Base-by-base conservation (phyloP, 1,284 basidiomycete genomes). In the Trametes hirsuta region DNA sequence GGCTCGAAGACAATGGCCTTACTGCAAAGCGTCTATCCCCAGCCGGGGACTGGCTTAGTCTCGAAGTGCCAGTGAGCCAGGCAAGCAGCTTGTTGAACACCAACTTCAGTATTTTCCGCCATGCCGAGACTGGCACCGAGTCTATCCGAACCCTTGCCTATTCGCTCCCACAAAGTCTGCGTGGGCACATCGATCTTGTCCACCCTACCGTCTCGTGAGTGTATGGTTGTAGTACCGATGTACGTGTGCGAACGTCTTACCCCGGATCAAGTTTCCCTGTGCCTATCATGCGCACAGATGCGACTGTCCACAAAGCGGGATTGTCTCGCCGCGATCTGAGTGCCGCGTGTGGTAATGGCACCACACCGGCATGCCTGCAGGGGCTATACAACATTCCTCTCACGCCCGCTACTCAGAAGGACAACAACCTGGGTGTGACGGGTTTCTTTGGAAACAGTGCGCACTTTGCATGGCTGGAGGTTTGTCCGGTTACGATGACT, bases 391-490 rank as follows among this genome's bases (percentile, higher is more conserved):
- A 81, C 6, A 74, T 75, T 5, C 66, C 66, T 4, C 84, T 84
- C 58, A 76, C 77, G 0, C 81, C 82, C 1, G 66, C 70, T 3
- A 73, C 79, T 5, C 74, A 79, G 4, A 71, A 66, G 39, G 71
- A 65, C 36, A 85, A 83, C 66, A 78, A 73, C 22, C 74, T 87
- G 30, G 85, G 83, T 45, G 77, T 87, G 46, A 81, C 80, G 21
- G 85, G 85, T 6, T 85, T 84, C 65, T 77, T 86, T 15, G 70
- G 78, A 2, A 74, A 84, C 62, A 85, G 74, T 66, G 84, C 82
- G 2, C 84, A 79, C 69, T 72, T 72, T 42, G 75, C 74, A 30
- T 83, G 82, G 69, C 74, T 84, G 22, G 69, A 77, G 71, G 77
- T 77, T 25, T 3, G 34, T 30, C 1, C 14, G 9, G 6, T 10